phyloP scores from a whole-genome alignment of 805 yeast genomes.

The Barnettozyma californica region DNA sequence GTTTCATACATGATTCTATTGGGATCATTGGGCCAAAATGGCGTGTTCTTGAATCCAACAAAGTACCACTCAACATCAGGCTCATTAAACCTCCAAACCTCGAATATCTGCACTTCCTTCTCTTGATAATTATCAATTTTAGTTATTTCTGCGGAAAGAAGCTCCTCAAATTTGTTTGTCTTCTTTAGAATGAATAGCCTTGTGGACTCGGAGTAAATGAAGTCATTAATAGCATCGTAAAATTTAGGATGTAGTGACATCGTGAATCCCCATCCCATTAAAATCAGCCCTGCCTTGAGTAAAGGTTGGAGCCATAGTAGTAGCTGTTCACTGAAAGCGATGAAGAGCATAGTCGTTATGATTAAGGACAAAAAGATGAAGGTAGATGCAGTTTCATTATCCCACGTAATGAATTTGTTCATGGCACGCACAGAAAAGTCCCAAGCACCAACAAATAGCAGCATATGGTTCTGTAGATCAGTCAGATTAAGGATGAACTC shows the following conservation, averaged over 20 bases:
- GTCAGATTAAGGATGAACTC: constrained; percentile 77
- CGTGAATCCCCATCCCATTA: constrained; percentile 44
- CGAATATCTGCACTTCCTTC: constrained; percentile 5
- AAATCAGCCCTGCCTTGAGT: constrained; percentile 32
- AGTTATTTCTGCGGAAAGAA: constrained; percentile 34
- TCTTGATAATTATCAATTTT: constrained; percentile 5
- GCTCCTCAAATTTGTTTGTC: constrained; percentile 44
- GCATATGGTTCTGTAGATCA: constrained; percentile 79
- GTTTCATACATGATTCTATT: constrained; percentile 2
- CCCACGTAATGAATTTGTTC: constrained; percentile 55
- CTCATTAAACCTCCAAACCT: constrained; percentile 30
- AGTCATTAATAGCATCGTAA: constrained; percentile 41
- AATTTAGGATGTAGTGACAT: constrained; percentile 49
- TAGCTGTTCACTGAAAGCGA: constrained; percentile 27
- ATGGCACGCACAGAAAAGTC: constrained; percentile 49
- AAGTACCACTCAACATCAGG: constrained; percentile 55
- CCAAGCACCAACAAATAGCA: constrained; percentile 55
- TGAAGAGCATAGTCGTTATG: constrained; percentile 26
- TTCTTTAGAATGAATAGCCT: constrained; percentile 43
- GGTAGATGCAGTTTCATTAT: constrained; percentile 54
- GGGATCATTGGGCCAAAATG: constrained; percentile 7
- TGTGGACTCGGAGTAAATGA: constrained; percentile 59
- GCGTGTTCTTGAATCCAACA: constrained; percentile 52
- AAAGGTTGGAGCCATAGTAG: constrained; percentile 26
- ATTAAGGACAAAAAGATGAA: constrained; percentile 41